Evolutionary conservation across 2,329 filamentous ascomycete genomes (phyloP).

Genomic region (Didymella glomerata): DNA sequence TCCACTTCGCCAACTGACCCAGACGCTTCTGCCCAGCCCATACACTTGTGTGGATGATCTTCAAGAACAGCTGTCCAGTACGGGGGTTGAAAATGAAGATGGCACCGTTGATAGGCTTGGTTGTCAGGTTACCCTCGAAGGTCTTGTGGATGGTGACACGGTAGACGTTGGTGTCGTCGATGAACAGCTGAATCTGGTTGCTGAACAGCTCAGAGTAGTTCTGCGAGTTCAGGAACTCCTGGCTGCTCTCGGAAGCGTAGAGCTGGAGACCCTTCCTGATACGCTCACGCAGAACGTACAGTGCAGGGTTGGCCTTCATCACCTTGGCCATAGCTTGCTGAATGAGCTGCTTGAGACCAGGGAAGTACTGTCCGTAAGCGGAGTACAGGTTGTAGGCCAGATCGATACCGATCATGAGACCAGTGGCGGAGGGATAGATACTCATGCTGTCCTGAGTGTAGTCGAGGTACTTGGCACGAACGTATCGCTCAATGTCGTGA

Average conservation of each 20-base stretch:
- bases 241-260: constrained; percentile 97
- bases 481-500: constrained; percentile 97
- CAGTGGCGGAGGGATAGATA: constrained; percentile 96
- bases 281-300: constrained; percentile 96
- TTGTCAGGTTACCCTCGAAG: constrained; percentile 98
- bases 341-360: constrained; percentile 90
- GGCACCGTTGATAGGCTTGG: constrained; percentile 98
- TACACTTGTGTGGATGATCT: constrained; percentile 99
- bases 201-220: constrained; percentile 99
- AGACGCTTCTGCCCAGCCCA: constrained; percentile 99
- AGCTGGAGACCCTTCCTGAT: constrained; percentile 98
- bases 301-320: constrained; percentile 98
- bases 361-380: constrained; percentile 98
- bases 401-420: constrained; percentile 97
- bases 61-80: constrained; percentile 95
- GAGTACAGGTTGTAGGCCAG: constrained; percentile 98
- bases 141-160: constrained; percentile 99
- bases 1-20: constrained; percentile 98
- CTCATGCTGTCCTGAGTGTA: constrained; percentile 99
- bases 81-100: constrained; percentile 99
- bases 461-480: constrained; percentile 96
- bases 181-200: constrained; percentile 98
- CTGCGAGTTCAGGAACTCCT: constrained; percentile 98
- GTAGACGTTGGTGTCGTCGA: constrained; percentile 99
- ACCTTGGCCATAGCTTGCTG: constrained; percentile 99